Evolutionary conservation across 2,329 filamentous ascomycete genomes (phyloP), one percentile per base, ranked within the genome.

Genomic region (Neonectria neomacrospora): DNA sequence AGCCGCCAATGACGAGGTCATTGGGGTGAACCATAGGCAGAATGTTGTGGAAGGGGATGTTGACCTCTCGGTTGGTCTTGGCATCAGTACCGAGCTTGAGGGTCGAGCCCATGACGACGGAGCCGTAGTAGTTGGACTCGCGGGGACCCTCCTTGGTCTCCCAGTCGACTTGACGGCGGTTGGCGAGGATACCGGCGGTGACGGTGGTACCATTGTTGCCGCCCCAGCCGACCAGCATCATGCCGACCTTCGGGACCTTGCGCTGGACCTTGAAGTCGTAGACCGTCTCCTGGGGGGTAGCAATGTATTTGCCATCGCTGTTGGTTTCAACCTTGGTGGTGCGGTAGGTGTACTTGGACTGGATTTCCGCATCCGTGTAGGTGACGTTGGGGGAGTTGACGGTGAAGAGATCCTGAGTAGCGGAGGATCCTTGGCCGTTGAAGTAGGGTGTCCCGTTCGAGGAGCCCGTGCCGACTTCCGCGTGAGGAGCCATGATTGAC

Each of bases 201-300:
- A 99, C 93, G 62, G 96, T 99, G 70, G 93, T 93, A 70, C 96
- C 96, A 78, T 99, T 99, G 88, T 99, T 99, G 76, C 96, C 96
- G 81, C 96, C 96, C 89, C 91, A 95, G 68, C 96, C 96, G 71
- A 99, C 95, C 70, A 99, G 87, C 96, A 99, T 98, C 84, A 97
- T 88, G 77, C 96, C 96, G 71, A 93, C 88, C 86, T 95, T 97
- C 81, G 94, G 93, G 64, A 98, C 88, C 81, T 92, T 92, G 79
- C 95, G 93, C 78, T 97, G 91, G 76, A 96, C 92, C 87, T 97
- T 97, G 91, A 99, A 98, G 85, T 97, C 91, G 80, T 98, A 99
- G 72, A 90, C 83, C 67, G 92, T 96, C 82, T 97, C 91, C 81
- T 92, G 92, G 75, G 96, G 96, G 66, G 88, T 90, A 65, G 94